Evolutionary conservation across 768 basidiomycete species (phyloP), one percentile per base, ranked within the genome.

Genomic region (Lentinula boryana): DNA sequence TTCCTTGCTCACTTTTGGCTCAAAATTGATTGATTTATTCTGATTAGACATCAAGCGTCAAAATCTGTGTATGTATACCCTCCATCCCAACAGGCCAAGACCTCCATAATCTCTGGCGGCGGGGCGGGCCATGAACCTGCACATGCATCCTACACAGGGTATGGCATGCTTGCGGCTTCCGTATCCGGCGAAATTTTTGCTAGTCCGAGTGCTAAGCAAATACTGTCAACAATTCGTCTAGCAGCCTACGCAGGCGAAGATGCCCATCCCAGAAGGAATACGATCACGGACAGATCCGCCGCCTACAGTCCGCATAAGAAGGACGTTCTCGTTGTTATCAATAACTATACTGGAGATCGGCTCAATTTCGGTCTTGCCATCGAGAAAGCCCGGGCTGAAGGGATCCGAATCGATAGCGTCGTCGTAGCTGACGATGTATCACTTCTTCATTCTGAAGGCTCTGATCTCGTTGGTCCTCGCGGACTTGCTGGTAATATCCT

Each of bases 181-280:
- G 81, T 85, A 6, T 80, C 79, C n/a, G 85, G 84, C 2, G 83
- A 86, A 54, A 79, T 84, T 18, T 86, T 86, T 65, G 84, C 85
- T 9, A 82, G 79, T 50, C 86, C 84, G 0, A 84, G 81, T 63
- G 81, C 84, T n/a, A 77, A 78, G 52, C 83, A 85, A 67, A 80
- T 86, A 50, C 60, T 79, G n/a, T 71, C 72, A 10, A 78, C 79
- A 3, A 75, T 86, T 60, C 69, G 78, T 48, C 70, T 82, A 41
- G 82, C 82, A 27, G 74, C 79, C 0, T 72, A 72, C 21, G 67
- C 70, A 18, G 68, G 62, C 60, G 60, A 49, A 43, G 66, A 67
- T 51, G 68, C 68, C 23, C 71, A 49, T 18, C 31, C 31, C 1
- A 33, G 46, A 33, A 35, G 23, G 7, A 18, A 33, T 38, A n/a